Conservation (phyloP, 148 eudicot species). For the Rhododendron molle region DNA sequence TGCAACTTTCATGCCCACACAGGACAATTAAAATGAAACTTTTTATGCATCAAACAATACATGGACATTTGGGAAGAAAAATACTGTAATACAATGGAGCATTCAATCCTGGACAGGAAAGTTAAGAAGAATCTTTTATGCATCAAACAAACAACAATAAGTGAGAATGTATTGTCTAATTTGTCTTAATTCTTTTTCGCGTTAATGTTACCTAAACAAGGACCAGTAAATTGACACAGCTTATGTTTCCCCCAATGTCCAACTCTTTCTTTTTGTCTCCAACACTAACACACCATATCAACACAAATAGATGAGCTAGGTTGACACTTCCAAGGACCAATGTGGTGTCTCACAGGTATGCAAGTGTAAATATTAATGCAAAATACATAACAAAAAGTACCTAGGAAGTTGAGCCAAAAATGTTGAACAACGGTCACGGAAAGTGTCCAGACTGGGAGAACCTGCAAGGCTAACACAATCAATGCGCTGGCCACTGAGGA, state of each 20-base stretch:
- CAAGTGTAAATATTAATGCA: not conserved
- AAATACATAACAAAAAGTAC: constrained; percentile 25
- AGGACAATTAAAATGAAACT: not conserved
- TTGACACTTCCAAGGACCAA: not conserved
- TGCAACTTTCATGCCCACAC: not conserved
- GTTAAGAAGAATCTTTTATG: not conserved
- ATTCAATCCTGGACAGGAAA: not conserved
- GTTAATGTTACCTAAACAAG: not conserved
- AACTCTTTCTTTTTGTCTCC: not conserved
- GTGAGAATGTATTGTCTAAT: not conserved
- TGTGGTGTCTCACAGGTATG: not conserved
- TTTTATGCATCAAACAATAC: not conserved
- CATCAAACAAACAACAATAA: not conserved
- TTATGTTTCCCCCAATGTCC: not conserved
- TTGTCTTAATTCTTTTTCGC: not conserved
- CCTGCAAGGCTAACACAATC: constrained; percentile 68
- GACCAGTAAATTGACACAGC: not conserved
- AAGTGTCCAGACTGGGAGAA: constrained; percentile 36
- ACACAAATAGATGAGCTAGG: not conserved
- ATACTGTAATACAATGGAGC: not conserved
- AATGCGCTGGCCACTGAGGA: constrained; percentile 44
- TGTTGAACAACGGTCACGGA: constrained; percentile 62
- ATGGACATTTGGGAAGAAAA: not conserved
- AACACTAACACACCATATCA: not conserved
- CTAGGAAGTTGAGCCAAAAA: constrained; percentile 61